Evolutionary conservation across 768 basidiomycete genomes (phyloP), one percentile per base, ranked within the genome.

Genomic region (Asterophora parasitica): DNA sequence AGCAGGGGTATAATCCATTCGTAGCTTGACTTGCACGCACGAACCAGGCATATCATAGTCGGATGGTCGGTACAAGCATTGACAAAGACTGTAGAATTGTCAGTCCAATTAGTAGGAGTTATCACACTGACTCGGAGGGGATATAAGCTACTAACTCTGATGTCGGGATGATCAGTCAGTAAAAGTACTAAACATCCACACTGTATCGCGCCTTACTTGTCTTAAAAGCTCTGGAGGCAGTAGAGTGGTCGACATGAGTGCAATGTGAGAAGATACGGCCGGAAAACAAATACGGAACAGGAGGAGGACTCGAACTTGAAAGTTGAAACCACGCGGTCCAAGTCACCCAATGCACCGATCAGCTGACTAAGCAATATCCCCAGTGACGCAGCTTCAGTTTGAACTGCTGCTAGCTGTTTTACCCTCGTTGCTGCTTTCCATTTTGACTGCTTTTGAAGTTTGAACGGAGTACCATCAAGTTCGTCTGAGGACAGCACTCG

Each of bases 1-100:
- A 60, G 47, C 13, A 61, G 11, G 15, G 61, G 59, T 2, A 58
- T 17, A 13, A 59, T 42, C 60, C 59, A 63, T 11, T 49, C 46
- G 19, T 43, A 37, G 30, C 50, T 51, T 31, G 32, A 15, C 20
- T 48, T 50, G 38, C 51, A 52, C 41, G 55, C 48, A 17, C 19
- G 17, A 15, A 34, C 33, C 20, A 56, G 48, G 19, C 48, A 36
- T 9, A 38, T 8, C 15, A 32, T 44, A 1, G 48, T 48, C 23
- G 33, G 27, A 12, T 12, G 38, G 16, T 56, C 51, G 3, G 32
- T 13, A 37, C 55, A 57, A 8, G 60, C 56, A 41, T 23, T 42
- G 8, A 52, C 26, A 30, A 61, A 54, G 32, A 54, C 60, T 61
- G 36, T 20, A 26, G 15, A 6, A 39, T 34, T 19, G 19, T 30